These are phyloP conservation scores for Dactylella cylindrospora DNA, from an alignment of 2,329 filamentous ascomycete genomes.

Conservation along the genomic window DNA sequence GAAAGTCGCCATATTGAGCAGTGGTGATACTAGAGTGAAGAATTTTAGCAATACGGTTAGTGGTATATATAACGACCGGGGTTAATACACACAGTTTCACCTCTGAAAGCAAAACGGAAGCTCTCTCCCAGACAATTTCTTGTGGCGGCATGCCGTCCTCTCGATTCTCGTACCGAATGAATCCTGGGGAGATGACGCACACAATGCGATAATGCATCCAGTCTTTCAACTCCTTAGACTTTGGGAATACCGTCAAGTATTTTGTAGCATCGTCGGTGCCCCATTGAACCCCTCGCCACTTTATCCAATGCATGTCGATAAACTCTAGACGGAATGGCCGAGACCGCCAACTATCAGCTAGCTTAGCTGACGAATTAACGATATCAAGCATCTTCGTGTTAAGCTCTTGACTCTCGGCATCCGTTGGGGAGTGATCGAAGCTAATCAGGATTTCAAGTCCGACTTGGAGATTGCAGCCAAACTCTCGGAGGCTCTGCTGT, in stretches of 20 bases:
- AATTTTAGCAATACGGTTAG: too few species aligned
- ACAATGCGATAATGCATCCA: not conserved
- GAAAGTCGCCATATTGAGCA: too few species aligned
- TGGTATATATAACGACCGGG: too few species aligned
- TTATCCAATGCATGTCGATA: constrained; percentile 18
- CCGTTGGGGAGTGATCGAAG: not conserved
- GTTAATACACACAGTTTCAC: not conserved
- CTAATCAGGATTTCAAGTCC: not conserved
- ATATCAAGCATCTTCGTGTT: not conserved
- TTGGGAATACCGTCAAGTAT: constrained; percentile 6
- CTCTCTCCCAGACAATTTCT: constrained; percentile 24
- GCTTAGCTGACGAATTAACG: not conserved
- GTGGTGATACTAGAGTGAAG: too few species aligned
- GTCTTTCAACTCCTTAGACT: not conserved
- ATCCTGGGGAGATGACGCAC: constrained; percentile 18
- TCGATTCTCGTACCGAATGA: constrained; percentile 21
- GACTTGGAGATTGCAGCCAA: not conserved
- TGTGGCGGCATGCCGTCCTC: not conserved
- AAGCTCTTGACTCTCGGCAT: not conserved
- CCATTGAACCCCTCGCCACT: not conserved
- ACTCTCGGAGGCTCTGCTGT: not conserved
- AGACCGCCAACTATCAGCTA: constrained; percentile 19
- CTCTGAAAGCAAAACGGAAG: constrained; percentile 6
- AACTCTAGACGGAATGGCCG: constrained; percentile 9
- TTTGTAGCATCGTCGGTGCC: not conserved